Percentiles rank a stretch among this genome's conserved stretches.
Evolutionary conservation across 441 rosid genomes (phyloP).

Genomic region (Arabidopsis hybrid): DNA sequence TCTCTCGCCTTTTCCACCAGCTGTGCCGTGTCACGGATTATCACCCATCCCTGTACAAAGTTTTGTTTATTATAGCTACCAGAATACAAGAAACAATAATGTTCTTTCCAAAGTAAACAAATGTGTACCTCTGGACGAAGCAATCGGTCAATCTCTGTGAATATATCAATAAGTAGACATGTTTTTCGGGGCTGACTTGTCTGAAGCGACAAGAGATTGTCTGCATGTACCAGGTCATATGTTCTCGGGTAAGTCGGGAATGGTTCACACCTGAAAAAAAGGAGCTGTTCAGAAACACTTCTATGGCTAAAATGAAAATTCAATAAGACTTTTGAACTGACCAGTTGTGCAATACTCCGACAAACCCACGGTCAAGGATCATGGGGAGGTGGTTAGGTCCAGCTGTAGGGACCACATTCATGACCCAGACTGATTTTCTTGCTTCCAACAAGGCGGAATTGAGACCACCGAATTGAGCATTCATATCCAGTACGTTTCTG

Average conservation of each 20-base stretch:
- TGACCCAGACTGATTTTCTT: slow-evolving; percentile 93
- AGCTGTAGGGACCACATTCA: slow-evolving; percentile 91
- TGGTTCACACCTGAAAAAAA: slow-evolving; percentile 83
- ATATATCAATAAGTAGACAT: slow-evolving; percentile 70
- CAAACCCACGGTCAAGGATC: slow-evolving; percentile 93
- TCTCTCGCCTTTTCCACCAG: slow-evolving; percentile 85
- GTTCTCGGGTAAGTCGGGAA: slow-evolving; percentile 97
- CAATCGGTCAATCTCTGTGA: slow-evolving; percentile 85
- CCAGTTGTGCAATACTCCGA: slow-evolving; percentile 96
- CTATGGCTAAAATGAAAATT: background rate
- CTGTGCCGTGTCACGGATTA: slow-evolving; percentile 83
- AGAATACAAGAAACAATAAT: background rate
- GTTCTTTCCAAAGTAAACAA: background rate
- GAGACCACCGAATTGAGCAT: slow-evolving; percentile 91
- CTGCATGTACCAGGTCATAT: slow-evolving; percentile 93
- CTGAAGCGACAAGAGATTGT: slow-evolving; percentile 79
- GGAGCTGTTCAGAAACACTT: slow-evolving; percentile 4
- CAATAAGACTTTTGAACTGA: slow-evolving; percentile 43
- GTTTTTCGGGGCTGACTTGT: slow-evolving; percentile 47
- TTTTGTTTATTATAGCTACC: background rate
- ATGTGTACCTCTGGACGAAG: slow-evolving; percentile 96
- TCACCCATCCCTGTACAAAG: slow-evolving; percentile 93
- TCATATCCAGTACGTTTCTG: slow-evolving; percentile 96
- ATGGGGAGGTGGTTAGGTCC: slow-evolving; percentile 86
- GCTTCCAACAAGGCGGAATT: slow-evolving; percentile 83